phyloP scores from a whole-genome alignment of 1,284 basidiomycete species.

The Trichosporon sp. region DNA sequence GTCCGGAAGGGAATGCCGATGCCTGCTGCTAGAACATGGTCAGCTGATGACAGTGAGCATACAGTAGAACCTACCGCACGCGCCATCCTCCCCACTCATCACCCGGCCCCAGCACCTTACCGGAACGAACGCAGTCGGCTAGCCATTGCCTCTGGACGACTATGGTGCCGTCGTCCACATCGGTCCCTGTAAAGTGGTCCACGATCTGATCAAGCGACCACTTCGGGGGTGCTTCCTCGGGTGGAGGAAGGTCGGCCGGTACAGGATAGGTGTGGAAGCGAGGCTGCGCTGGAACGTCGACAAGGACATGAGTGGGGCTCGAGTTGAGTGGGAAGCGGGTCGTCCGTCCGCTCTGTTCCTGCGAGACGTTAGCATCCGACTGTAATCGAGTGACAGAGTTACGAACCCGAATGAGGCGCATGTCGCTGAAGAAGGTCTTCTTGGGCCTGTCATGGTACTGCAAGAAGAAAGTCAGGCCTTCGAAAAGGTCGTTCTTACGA shows the following conservation, averaged over 20 bases:
- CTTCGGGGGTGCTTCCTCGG: neutral
- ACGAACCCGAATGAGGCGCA: neutral
- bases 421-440: neutral
- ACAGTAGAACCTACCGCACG: neutral
- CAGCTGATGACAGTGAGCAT: neutral
- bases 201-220: constrained; percentile 10
- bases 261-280: neutral
- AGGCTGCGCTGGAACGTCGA: neutral
- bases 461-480: neutral
- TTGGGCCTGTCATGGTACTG: neutral
- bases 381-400: neutral
- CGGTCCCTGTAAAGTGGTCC: neutral
- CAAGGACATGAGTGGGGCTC: constrained; percentile 5
- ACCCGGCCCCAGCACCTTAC: neutral
- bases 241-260: neutral
- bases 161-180: neutral
- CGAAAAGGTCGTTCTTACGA: neutral
- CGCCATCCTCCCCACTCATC: constrained; percentile 10
- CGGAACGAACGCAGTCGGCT: neutral
- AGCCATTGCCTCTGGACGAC: constrained; percentile 10
- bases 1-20: neutral
- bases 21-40: neutral
- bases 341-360: neutral
- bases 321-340: neutral
- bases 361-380: neutral